phyloP scores from a whole-genome alignment of 176 grass and related monocot genomes.

The Oryza meridionalis region DNA sequence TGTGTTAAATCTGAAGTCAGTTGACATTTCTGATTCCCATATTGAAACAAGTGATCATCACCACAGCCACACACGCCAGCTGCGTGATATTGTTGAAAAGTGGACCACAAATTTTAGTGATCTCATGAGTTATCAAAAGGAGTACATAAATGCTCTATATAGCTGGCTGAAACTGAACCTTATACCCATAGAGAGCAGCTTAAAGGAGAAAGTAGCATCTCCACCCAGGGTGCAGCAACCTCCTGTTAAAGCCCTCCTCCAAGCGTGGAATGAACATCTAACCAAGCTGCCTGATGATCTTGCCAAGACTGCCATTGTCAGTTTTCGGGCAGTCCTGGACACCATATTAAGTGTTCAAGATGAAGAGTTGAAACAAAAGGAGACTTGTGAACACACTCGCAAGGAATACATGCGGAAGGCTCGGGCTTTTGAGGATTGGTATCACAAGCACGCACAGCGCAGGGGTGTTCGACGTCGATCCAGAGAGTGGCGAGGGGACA shows the following conservation, averaged over 20 bases:
- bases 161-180: constrained; percentile 89
- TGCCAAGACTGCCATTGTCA: constrained; percentile 68
- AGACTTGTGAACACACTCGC: constrained; percentile 52
- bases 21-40: constrained; percentile 71
- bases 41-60: constrained; percentile 81
- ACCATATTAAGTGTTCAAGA: constrained; percentile 82
- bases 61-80: constrained; percentile 78
- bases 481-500: constrained; percentile 49
- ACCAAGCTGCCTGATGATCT: constrained; percentile 79
- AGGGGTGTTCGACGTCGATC: constrained; percentile 49
- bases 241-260: constrained; percentile 76
- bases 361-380: constrained; percentile 94
- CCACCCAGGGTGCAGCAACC: constrained; percentile 72
- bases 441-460: constrained; percentile 64
- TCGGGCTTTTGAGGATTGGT: constrained; percentile 93
- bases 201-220: constrained; percentile 93
- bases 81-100: constrained; percentile 67
- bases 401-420: constrained; percentile 70
- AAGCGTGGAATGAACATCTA: constrained; percentile 80
- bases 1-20: constrained; percentile 65
- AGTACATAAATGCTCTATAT: constrained; percentile 76
- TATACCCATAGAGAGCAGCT: constrained; percentile 90
- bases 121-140: constrained; percentile 75
- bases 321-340: constrained; percentile 79
- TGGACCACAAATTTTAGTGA: constrained; percentile 77